Evolutionary conservation across 139 green algal species (phyloP).

Genomic region (Tetraselmis striata): DNA sequence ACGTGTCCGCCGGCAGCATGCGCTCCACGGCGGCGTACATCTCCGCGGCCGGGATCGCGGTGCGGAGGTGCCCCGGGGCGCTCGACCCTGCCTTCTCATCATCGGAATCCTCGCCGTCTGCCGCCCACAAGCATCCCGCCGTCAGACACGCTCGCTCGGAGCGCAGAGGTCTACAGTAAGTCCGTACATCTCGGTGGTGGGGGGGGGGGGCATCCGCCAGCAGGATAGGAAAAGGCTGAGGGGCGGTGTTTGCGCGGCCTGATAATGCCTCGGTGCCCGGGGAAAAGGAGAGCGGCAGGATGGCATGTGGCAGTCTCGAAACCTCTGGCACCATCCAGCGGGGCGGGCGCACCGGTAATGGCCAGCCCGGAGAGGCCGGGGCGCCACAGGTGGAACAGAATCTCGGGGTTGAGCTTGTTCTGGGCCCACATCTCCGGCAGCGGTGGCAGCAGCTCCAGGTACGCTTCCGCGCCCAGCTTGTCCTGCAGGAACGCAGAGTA

Average conservation of each 20-base stretch:
- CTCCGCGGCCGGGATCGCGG: neutral
- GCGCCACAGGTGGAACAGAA: constrained; percentile 58
- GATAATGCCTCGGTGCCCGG: too few species aligned
- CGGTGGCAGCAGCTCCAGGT: constrained; percentile 46
- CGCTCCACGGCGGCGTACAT: neutral
- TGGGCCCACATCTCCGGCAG: constrained; percentile 38
- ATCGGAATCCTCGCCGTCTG: neutral
- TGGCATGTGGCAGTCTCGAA: too few species aligned
- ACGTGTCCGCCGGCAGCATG: constrained; percentile 18
- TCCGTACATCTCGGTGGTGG: too few species aligned
- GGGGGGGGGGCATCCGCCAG: too few species aligned
- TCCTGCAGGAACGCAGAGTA: constrained; percentile 62
- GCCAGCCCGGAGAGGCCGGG: constrained; percentile 37
- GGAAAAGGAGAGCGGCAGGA: too few species aligned
- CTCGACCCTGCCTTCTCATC: neutral
- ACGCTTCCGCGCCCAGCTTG: constrained; percentile 36
- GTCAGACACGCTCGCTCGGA: too few species aligned
- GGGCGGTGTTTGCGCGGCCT: too few species aligned
- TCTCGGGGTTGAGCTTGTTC: constrained; percentile 61
- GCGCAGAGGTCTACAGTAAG: too few species aligned
- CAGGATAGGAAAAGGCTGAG: too few species aligned
- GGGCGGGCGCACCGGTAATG: neutral
- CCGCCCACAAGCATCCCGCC: too few species aligned
- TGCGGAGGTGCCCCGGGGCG: neutral
- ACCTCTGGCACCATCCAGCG: neutral